These are phyloP conservation scores for Thermothelomyces thermophilus DNA, from an alignment of 2,329 filamentous ascomycete species.

Conservation along the genomic window DNA sequence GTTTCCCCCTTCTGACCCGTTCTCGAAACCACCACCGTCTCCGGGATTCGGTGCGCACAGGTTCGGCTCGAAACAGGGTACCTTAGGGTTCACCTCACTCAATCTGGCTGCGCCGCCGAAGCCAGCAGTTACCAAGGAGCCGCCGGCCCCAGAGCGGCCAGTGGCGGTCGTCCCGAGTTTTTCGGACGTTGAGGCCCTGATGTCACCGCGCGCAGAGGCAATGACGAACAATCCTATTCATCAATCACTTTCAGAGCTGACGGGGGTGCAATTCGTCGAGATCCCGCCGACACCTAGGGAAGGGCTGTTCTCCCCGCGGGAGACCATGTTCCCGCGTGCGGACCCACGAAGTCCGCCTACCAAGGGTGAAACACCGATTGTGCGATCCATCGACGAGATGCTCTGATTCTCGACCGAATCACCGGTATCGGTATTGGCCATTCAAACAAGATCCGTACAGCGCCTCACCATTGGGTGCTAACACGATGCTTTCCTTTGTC, in stretches of 20 bases:
- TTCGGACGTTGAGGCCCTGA: constrained; percentile 48
- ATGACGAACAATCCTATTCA: constrained; percentile 66
- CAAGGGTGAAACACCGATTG: constrained; percentile 66
- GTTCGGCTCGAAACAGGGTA: constrained; percentile 28
- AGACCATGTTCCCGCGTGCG: constrained; percentile 46
- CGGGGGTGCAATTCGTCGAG: constrained; percentile 48
- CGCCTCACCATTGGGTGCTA: neutral
- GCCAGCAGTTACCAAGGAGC: constrained; percentile 5
- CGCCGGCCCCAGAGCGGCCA: constrained; percentile 29
- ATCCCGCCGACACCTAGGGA: constrained; percentile 46
- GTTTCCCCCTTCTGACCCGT: constrained; percentile 25
- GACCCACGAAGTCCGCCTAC: constrained; percentile 72
- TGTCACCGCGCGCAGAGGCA: constrained; percentile 65
- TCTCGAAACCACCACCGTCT: constrained; percentile 28
- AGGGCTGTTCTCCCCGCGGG: constrained; percentile 47
- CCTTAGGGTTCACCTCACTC: constrained; percentile 26
- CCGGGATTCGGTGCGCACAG: constrained; percentile 29
- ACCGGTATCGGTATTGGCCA: no score
- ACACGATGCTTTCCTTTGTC: neutral
- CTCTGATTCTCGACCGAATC: constrained; percentile 42
- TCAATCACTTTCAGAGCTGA: constrained; percentile 36
- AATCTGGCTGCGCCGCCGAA: constrained; percentile 21
- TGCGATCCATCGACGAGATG: constrained; percentile 66
- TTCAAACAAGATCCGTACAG: neutral
- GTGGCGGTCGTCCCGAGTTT: constrained; percentile 31